These are phyloP conservation scores for Cladophialophora yegresii DNA, from an alignment of 2,329 filamentous ascomycete genomes.

Conservation along the genomic window DNA sequence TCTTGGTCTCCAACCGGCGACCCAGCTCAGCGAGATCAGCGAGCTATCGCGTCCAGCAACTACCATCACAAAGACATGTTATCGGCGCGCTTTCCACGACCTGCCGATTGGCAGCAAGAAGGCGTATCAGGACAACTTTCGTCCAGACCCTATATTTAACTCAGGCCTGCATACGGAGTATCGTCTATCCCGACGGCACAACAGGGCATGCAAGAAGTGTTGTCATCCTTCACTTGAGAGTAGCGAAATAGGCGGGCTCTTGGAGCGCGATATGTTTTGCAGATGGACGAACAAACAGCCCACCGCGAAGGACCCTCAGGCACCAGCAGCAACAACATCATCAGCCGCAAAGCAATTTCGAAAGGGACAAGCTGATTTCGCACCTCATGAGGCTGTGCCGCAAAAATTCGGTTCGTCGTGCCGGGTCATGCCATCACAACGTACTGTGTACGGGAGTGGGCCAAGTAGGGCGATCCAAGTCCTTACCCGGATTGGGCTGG, in stretches of 20 bases:
- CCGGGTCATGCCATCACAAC: not conserved
- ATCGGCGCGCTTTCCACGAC: slow-evolving; percentile 41
- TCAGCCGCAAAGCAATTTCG: not conserved
- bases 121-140: slow-evolving; percentile 46
- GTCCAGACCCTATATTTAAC: slow-evolving; percentile 41
- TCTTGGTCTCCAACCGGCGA: slow-evolving; percentile 45
- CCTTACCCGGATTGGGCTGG: not conserved
- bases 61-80: slow-evolving; percentile 39
- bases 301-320: not conserved
- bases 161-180: slow-evolving; percentile 41
- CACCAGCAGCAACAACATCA: not conserved
- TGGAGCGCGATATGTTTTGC: slow-evolving; percentile 14
- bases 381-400: not conserved
- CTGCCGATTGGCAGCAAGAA: slow-evolving; percentile 46
- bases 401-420: not conserved
- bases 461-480: not conserved
- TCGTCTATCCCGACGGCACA: slow-evolving; percentile 43
- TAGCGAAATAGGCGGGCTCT: slow-evolving; percentile 41
- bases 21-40: slow-evolving; percentile 40
- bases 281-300: not conserved
- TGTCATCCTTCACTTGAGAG: slow-evolving; percentile 46
- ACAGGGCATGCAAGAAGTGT: slow-evolving; percentile 40
- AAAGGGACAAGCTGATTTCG: not conserved
- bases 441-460: not conserved
- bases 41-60: slow-evolving; percentile 40